Evolutionary conservation across 1,139 yeast species (phyloP), one percentile per base, ranked within the genome.

Genomic region (Pichia sp.): DNA sequence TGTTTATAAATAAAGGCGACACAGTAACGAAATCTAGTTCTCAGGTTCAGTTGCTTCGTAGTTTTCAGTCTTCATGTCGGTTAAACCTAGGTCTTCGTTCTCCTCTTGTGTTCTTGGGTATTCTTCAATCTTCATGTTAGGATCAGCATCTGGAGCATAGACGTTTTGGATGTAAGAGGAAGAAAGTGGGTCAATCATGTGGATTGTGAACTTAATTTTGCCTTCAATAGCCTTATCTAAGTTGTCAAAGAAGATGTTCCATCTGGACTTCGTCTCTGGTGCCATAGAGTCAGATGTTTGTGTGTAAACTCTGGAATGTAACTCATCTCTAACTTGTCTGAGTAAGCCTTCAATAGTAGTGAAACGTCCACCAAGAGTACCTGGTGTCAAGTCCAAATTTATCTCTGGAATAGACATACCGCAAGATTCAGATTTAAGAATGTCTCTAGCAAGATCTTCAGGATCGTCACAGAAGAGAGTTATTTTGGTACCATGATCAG

Each of bases 141-240:
- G 99, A 64, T 93, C 98, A 30, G 74, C 74, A 60, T 93, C 99
- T 17, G 99, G 99, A 24, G 99, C 99, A 56, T 87, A 93, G 10
- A 88, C 94, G 56, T 93, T 93, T 63, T 93, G 99, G 47, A 93
- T 82, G 55, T 93, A 93, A 0, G 96, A 86, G 6, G 94, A 79
- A 17, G 96, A 96, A 55, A 91, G 64, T 7, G 99, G 98, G 62
- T 93, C 99, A 46, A 77, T 86, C 94, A 93, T 82, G 27, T 74
- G 59, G 29, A 93, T 72, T 3, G 96, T 88, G 62, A 93, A 88
- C 34, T 82, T 80, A 38, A 76, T 67, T 47, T 83, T 77, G 33
- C 97, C 98, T 30, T 72, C 84, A 35, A 79, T 66, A n/a, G 96
- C 98, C 38, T 75, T 74, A 48, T 83, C 77, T 51, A 93, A 67